These are phyloP conservation scores for Solanum ossicruentum DNA, from an alignment of 257 asterid genomes.

Conservation along the genomic window DNA sequence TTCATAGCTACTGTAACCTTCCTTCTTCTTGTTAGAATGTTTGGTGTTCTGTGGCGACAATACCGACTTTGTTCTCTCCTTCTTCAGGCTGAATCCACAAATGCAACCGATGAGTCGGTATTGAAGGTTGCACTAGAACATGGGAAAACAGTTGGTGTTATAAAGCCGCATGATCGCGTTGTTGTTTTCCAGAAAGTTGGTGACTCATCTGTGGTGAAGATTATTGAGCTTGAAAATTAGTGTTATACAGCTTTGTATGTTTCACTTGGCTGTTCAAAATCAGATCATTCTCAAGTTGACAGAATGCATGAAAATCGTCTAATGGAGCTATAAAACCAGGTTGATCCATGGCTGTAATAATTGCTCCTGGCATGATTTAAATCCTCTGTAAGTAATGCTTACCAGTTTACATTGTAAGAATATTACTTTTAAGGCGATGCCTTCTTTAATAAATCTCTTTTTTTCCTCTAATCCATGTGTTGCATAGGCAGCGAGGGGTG, in stretches of 20 bases:
- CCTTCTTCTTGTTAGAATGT: neutral
- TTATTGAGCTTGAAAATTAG: conserved; percentile 84
- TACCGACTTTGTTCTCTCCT: neutral
- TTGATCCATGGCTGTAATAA: neutral
- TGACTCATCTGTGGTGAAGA: conserved; percentile 89
- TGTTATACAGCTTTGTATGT: neutral
- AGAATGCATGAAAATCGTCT: neutral
- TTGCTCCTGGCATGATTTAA: neutral
- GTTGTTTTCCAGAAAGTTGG: conserved; percentile 95
- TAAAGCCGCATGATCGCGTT: conserved; percentile 79
- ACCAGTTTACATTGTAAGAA: neutral
- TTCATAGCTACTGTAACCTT: neutral
- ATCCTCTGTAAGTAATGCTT: neutral
- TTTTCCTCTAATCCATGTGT: neutral
- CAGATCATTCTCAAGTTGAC: neutral
- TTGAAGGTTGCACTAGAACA: conserved; percentile 90
- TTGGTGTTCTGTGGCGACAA: neutral
- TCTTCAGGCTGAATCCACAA: conserved; percentile 66
- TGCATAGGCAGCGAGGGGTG: neutral
- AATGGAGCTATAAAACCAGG: neutral
- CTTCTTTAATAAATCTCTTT: neutral
- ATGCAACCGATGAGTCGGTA: conserved; percentile 65
- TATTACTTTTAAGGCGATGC: neutral
- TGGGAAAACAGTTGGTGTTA: conserved; percentile 72
- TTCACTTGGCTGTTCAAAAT: neutral